Conservation (phyloP, 768 basidiomycete genomes). For the Mycena crocata region DNA sequence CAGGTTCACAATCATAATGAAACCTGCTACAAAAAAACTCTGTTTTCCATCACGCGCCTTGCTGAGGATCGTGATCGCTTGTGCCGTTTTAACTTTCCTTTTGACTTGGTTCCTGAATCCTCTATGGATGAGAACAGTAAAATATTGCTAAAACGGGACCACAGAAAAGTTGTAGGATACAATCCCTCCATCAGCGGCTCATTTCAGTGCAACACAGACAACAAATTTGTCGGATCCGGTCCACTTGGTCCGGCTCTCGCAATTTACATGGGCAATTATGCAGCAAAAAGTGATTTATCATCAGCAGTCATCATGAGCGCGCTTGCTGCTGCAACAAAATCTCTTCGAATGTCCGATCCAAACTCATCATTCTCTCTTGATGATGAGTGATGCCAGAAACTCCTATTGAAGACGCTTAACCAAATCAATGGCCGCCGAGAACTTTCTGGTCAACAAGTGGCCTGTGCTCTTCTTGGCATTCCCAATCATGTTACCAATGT, state of each 20-base stretch:
- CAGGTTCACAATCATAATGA: slow-evolving; percentile 7
- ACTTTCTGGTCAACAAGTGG: slow-evolving; percentile 27
- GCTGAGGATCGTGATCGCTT: slow-evolving; percentile 17
- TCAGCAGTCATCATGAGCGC: slow-evolving; percentile 29
- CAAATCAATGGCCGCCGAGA: slow-evolving; percentile 25
- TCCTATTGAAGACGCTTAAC: slow-evolving; percentile 26
- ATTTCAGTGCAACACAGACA: slow-evolving; percentile 33
- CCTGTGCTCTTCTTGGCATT: slow-evolving; percentile 13
- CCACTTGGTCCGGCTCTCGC: slow-evolving; percentile 15
- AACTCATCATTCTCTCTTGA: neutral
- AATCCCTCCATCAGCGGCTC: slow-evolving; percentile 4
- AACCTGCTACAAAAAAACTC: slow-evolving; percentile 4
- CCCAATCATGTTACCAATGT: slow-evolving; percentile 22
- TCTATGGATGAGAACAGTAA: slow-evolving; percentile 31
- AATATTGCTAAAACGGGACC: slow-evolving; percentile 7
- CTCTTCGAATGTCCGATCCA: neutral
- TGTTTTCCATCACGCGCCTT: neutral
- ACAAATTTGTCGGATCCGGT: slow-evolving; percentile 31
- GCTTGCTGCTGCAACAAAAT: slow-evolving; percentile 19
- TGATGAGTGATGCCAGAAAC: slow-evolving; percentile 7
- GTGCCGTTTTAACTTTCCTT: slow-evolving; percentile 16
- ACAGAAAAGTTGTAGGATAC: slow-evolving; percentile 18
- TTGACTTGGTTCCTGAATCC: neutral
- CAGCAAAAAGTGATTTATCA: slow-evolving; percentile 17
- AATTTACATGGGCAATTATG: slow-evolving; percentile 22